Conservation (phyloP, 1,284 basidiomycete species). For the Trametes versicolor region DNA sequence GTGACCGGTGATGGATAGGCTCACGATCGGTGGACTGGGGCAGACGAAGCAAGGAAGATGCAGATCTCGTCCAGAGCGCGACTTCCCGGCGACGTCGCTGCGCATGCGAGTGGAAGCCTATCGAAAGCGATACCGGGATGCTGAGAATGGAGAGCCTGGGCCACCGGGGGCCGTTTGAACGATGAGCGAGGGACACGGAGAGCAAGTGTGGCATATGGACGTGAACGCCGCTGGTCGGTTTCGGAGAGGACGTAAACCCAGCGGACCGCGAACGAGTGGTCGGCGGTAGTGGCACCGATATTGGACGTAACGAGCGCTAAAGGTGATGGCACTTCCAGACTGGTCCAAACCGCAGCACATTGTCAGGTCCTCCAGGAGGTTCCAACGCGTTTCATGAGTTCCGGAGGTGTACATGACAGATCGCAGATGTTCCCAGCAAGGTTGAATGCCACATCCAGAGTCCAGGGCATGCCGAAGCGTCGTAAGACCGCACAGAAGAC, state of each 20-base stretch:
- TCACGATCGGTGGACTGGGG: slow-evolving; percentile 9
- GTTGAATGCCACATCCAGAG: background rate
- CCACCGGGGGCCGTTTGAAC: background rate
- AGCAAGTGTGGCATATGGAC: background rate
- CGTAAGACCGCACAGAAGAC: background rate
- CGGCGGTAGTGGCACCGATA: background rate
- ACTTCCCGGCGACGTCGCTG: background rate
- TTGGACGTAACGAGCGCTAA: background rate
- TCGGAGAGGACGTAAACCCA: background rate
- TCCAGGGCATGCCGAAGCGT: background rate
- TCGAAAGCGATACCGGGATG: background rate
- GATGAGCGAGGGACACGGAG: slow-evolving; percentile 1
- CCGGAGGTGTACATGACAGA: background rate
- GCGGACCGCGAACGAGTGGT: background rate
- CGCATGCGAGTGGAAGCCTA: background rate
- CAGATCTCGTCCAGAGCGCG: slow-evolving; percentile 1
- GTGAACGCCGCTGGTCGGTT: background rate
- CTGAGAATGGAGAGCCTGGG: slow-evolving; percentile 2
- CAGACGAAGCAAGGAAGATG: slow-evolving; percentile 2
- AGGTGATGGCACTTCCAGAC: background rate
- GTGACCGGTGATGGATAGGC: slow-evolving; percentile 5
- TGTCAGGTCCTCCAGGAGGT: background rate
- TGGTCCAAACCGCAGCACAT: background rate
- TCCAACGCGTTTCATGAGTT: background rate
- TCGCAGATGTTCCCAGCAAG: background rate